phyloP scores from a whole-genome alignment of 1,284 basidiomycete genomes.

The Ustilago nuda region DNA sequence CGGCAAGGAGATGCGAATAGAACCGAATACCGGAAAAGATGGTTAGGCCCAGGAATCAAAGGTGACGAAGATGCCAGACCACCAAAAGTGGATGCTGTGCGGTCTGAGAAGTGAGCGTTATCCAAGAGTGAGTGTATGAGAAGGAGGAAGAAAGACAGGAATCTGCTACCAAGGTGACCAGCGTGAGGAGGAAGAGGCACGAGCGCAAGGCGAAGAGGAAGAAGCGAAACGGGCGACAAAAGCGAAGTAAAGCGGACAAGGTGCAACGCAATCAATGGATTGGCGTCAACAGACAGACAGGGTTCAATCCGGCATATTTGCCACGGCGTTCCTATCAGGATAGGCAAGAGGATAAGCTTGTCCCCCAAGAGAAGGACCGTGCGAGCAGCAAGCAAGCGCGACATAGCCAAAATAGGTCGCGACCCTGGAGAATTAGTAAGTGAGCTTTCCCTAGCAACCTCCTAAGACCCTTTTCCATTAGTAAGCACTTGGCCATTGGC shows the following conservation, averaged over 20 bases:
- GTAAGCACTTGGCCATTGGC: too few relatives aligned
- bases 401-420: neutral
- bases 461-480: too few relatives aligned
- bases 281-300: neutral
- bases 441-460: too few relatives aligned
- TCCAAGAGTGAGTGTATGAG: neutral
- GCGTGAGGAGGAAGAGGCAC: constrained; percentile 1
- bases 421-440: neutral
- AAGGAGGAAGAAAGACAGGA: neutral
- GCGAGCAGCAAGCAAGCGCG: neutral
- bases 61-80: neutral
- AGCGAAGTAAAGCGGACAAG: neutral
- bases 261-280: neutral
- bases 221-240: constrained; percentile 5
- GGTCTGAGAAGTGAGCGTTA: neutral
- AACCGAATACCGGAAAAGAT: neutral
- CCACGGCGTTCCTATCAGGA: neutral
- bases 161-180: neutral
- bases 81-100: neutral
- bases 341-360: too few relatives aligned
- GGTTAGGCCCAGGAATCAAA: neutral
- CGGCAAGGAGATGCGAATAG: neutral
- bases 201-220: neutral
- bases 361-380: too few relatives aligned
- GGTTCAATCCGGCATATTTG: neutral